phyloP scores from a whole-genome alignment of 305 asterid species.

The Fraxinus sp. region DNA sequence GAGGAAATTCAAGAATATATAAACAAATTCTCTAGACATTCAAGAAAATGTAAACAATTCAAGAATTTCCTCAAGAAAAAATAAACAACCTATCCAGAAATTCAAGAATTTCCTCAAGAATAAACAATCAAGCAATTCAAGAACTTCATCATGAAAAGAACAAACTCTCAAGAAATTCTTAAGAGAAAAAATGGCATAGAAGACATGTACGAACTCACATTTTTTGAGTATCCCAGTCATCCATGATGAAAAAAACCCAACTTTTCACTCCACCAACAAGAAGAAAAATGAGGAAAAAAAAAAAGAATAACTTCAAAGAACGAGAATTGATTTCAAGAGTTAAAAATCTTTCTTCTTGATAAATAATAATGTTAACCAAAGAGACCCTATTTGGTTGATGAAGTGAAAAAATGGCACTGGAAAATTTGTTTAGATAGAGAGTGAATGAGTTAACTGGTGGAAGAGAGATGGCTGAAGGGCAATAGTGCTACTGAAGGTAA shows the following conservation, averaged over 20 bases:
- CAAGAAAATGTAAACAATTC: constrained; percentile 10
- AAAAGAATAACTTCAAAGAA: background rate
- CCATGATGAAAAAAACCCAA: background rate
- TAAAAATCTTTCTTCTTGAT: background rate
- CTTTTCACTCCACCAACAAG: background rate
- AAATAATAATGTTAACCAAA: background rate
- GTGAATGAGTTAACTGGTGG: background rate
- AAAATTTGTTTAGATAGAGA: background rate
- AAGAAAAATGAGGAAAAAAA: background rate
- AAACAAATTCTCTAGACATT: background rate
- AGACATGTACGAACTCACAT: constrained; percentile 19
- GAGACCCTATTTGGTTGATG: background rate
- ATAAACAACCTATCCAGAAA: background rate
- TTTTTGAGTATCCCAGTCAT: background rate
- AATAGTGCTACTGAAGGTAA: background rate
- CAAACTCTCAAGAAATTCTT: background rate
- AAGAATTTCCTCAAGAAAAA: background rate
- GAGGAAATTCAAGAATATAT: background rate
- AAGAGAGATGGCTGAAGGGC: background rate
- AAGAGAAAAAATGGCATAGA: background rate
- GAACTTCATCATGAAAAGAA: background rate
- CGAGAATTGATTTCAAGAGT: background rate
- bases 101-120: background rate
- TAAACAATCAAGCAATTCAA: background rate
- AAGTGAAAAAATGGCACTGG: background rate